Conservation (phyloP, 2,329 filamentous ascomycete species). For the Diaporthe citriasiana region DNA sequence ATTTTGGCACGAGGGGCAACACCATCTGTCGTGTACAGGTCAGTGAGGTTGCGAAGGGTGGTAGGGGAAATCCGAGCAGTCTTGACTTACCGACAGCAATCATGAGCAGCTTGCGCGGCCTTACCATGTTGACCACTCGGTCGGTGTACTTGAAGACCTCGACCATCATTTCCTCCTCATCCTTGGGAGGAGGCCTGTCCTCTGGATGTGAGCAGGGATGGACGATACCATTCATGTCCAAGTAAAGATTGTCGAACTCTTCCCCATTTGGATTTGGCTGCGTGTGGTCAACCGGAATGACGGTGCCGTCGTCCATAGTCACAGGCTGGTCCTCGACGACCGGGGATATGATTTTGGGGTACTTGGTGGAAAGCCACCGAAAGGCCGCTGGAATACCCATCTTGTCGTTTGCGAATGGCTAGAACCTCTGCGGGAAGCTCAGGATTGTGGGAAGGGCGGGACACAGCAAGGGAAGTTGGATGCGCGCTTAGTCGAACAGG, state of each 20-base stretch:
- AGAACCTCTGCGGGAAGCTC: slow-evolving; percentile 9
- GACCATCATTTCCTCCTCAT: slow-evolving; percentile 99
- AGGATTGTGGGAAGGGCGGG: background rate
- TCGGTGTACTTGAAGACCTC: slow-evolving; percentile 99
- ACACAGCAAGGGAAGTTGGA: background rate
- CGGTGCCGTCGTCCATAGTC: slow-evolving; percentile 83
- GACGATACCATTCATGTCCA: slow-evolving; percentile 99
- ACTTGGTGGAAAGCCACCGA: slow-evolving; percentile 96
- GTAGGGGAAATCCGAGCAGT: background rate
- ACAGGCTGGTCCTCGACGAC: slow-evolving; percentile 89
- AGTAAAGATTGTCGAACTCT: slow-evolving; percentile 97
- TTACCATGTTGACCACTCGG: slow-evolving; percentile 97
- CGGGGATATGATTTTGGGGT: slow-evolving; percentile 95
- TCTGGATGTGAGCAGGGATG: slow-evolving; percentile 99
- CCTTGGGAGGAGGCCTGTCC: slow-evolving; percentile 88
- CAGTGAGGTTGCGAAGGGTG: slow-evolving; percentile 45
- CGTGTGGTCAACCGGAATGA: slow-evolving; percentile 87
- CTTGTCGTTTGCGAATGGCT: slow-evolving; percentile 46
- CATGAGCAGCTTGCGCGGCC: slow-evolving; percentile 94
- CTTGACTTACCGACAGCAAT: slow-evolving; percentile 88
- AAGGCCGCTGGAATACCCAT: slow-evolving; percentile 98
- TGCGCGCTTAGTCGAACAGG: background rate
- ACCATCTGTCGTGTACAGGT: slow-evolving; percentile 73
- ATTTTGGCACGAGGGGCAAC: slow-evolving; percentile 98
- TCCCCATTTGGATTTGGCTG: slow-evolving; percentile 95